phyloP scores from a whole-genome alignment of 1,284 basidiomycete species.

The Papiliotrema nemorosa region DNA sequence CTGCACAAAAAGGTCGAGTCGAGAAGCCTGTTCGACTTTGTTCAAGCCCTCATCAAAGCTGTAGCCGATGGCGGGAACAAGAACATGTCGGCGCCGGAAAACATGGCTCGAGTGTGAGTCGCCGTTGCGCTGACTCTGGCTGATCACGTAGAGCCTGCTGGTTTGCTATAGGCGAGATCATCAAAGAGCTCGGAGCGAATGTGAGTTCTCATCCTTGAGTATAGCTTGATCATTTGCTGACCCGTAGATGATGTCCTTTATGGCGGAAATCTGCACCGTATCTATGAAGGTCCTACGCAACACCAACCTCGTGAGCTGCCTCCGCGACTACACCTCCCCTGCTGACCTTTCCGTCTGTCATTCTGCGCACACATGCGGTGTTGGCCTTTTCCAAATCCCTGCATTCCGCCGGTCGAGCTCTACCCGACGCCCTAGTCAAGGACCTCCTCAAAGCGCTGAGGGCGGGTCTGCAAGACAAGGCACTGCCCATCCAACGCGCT shows the following conservation, averaged over 20 bases:
- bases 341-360: slow-evolving; percentile 57
- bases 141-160: slow-evolving; percentile 37
- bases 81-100: slow-evolving; percentile 55
- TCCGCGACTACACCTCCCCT: background rate
- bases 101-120: slow-evolving; percentile 63
- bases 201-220: slow-evolving; percentile 51
- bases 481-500: slow-evolving; percentile 78
- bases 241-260: slow-evolving; percentile 86
- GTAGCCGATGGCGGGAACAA: slow-evolving; percentile 57
- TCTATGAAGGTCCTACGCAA: slow-evolving; percentile 63
- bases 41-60: slow-evolving; percentile 73
- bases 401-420: slow-evolving; percentile 70
- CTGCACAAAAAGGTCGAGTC: slow-evolving; percentile 81
- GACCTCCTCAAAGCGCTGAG: slow-evolving; percentile 84
- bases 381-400: slow-evolving; percentile 72
- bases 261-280: slow-evolving; percentile 72
- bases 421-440: slow-evolving; percentile 72
- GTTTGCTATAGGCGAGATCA: slow-evolving; percentile 81
- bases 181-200: slow-evolving; percentile 76
- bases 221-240: slow-evolving; percentile 1
- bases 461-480: slow-evolving; percentile 73
- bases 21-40: slow-evolving; percentile 77
- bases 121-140: slow-evolving; percentile 3
- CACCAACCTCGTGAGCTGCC: slow-evolving; percentile 63
- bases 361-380: slow-evolving; percentile 80